These are phyloP conservation scores for Bolboschoenoplectus hybrid DNA, from an alignment of 202 grass and related monocot species.

Conservation along the genomic window DNA sequence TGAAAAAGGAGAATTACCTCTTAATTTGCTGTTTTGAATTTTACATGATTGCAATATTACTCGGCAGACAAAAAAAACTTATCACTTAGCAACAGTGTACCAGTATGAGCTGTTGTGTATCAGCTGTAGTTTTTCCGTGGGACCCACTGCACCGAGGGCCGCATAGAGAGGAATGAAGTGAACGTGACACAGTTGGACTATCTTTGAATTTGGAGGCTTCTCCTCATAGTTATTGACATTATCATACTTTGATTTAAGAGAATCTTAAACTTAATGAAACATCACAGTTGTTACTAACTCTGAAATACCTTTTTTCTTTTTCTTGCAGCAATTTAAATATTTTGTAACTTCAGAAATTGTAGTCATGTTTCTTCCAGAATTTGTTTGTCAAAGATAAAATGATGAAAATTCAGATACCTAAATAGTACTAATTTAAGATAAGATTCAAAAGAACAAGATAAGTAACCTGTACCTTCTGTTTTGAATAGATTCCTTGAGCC, in stretches of 20 bases:
- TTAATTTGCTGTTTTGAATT: not conserved
- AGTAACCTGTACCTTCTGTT: slow-evolving; percentile 44
- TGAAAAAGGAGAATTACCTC: not conserved
- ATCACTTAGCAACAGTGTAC: slow-evolving; percentile 42
- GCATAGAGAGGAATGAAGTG: slow-evolving; percentile 69
- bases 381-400: not conserved
- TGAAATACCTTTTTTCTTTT: not conserved
- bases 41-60: too few species aligned
- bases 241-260: slow-evolving; percentile 42
- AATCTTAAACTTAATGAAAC: not conserved
- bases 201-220: slow-evolving; percentile 48
- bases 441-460: not conserved
- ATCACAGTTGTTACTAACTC: not conserved
- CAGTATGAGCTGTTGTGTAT: slow-evolving; percentile 65
- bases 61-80: not conserved
- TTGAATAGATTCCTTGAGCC: slow-evolving; percentile 68
- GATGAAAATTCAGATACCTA: not conserved
- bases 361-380: too few species aligned
- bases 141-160: slow-evolving; percentile 67
- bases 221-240: slow-evolving; percentile 59
- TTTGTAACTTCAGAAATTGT: not conserved
- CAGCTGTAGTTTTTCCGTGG: slow-evolving; percentile 49
- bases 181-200: slow-evolving; percentile 56
- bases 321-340: not conserved
- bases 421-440: not conserved